Evolutionary conservation across 2,329 filamentous ascomycete species (phyloP), one percentile per base, ranked within the genome.

Genomic region (Elsinoe fawcettii): DNA sequence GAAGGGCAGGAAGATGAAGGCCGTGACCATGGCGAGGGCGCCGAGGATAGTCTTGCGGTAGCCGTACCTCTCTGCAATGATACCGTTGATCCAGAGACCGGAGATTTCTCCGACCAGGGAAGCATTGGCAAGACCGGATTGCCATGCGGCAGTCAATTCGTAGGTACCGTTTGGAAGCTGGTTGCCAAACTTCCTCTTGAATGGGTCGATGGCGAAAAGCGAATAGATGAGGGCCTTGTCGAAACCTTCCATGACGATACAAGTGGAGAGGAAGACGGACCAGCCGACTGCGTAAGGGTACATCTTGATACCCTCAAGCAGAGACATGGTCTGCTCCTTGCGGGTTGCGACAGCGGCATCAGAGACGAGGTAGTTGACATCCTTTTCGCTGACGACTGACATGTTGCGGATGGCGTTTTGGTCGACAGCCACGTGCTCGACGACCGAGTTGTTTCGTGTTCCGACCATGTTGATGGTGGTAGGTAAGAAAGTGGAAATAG

Each of bases 11-110:
- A 74, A 74, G 30, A 84, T 83, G 64, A 84, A 85, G 30, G 73
- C 58, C n/a, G 77, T 67, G 70, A 70, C 83, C 68, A 63, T 77
- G 32, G 75, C 65, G 53, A 87, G 74, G 34, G 80, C 82, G 18
- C 65, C 73, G 58, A 87, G 80, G 61, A 87, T 78, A 16, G 82
- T 86, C 66, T 80, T 66, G 34, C 61, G 60, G 58, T 64, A 68
- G 8, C 67, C 67, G 14, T 63, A 62, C n/a, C 62, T 56, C 69
- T 88, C 83, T 14, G 83, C 82, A 47, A 85, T 70, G 68, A 77
- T 82, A 36, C 85, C 85, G 65, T 85, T 86, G 67, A 86, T 74
- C 62, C 85, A 71, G 47, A 87, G 75, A 12, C 85, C 85, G 51
- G 87, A 75, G 51, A 88, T 82, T 66, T 85, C 82, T 43, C 85